Conservation (phyloP, 805 yeast genomes). For the Pichia insulana region DNA sequence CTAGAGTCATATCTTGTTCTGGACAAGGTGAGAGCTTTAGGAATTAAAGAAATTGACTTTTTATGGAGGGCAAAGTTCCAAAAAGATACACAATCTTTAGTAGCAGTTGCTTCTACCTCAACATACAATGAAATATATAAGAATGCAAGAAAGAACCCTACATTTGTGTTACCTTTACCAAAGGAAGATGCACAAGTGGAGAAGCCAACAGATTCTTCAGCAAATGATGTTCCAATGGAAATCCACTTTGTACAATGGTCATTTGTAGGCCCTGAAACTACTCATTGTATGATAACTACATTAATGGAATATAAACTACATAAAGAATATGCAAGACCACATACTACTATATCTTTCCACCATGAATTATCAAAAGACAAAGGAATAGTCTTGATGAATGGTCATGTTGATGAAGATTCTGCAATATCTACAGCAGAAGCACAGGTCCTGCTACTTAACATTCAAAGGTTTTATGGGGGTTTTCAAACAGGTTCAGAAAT, state of each 20-base stretch:
- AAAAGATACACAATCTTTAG: constrained; percentile 45
- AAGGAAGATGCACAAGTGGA: constrained; percentile 40
- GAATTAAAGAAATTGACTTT: constrained; percentile 57
- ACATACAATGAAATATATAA: constrained; percentile 56
- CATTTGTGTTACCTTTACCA: constrained; percentile 87
- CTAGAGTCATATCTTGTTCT: constrained; percentile 63
- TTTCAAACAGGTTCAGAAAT: constrained; percentile 36
- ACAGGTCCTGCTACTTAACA: constrained; percentile 62
- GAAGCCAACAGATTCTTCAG: constrained; percentile 15
- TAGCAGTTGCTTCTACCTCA: constrained; percentile 51
- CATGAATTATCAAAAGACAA: constrained; percentile 58
- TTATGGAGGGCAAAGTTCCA: constrained; percentile 88
- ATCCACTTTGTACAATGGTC: constrained; percentile 93
- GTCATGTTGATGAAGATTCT: constrained; percentile 66
- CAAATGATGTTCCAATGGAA: constrained; percentile 40
- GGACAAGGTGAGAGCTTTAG: constrained; percentile 51
- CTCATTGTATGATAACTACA: constrained; percentile 86
- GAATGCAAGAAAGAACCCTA: constrained; percentile 66
- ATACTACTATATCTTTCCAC: constrained; percentile 84
- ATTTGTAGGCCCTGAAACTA: constrained; percentile 72
- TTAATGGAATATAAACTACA: constrained; percentile 88
- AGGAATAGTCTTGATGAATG: constrained; percentile 74
- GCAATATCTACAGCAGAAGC: constrained; percentile 65
- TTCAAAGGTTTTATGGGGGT: constrained; percentile 81
- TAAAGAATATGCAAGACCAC: constrained; percentile 88